Conservation (phyloP, 2,329 filamentous ascomycete genomes). For the Paecilomyces sp. region DNA sequence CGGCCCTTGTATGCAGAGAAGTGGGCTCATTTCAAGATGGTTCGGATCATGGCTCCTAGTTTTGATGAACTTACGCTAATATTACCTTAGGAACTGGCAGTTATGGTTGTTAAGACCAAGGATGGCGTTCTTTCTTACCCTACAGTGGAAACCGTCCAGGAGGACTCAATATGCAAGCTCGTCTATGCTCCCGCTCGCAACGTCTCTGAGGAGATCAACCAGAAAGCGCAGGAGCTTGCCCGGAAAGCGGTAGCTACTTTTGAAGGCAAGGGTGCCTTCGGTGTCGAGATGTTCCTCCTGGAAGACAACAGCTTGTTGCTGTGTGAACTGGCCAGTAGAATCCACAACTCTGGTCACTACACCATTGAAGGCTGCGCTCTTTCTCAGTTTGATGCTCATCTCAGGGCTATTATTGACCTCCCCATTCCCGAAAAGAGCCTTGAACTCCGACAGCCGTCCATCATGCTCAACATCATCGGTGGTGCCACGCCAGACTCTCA, state of each 20-base stretch:
- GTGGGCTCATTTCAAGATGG: conserved; percentile 73
- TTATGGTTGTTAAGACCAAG: conserved; percentile 90
- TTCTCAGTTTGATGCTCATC: conserved; percentile 87
- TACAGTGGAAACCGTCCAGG: conserved; percentile 87
- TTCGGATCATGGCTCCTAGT: conserved; percentile 9
- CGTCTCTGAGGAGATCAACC: conserved; percentile 53
- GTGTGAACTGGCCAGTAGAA: conserved; percentile 78
- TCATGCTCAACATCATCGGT: conserved; percentile 51
- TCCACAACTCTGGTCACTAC: conserved; percentile 91
- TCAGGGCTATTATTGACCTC: conserved; percentile 70
- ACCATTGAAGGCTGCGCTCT: conserved; percentile 86
- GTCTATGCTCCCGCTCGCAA: conserved; percentile 78
- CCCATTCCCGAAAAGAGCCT: conserved; percentile 51
- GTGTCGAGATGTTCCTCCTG: conserved; percentile 90
- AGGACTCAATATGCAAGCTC: conserved; percentile 91
- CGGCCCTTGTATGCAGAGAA: conserved; percentile 80
- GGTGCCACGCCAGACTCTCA: conserved; percentile 55
- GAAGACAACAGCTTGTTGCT: conserved; percentile 65
- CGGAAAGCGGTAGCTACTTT: conserved; percentile 72
- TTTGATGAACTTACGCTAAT: conserved; percentile 4
- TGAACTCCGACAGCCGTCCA: conserved; percentile 39
- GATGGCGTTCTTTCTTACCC: conserved; percentile 71
- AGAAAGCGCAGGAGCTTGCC: conserved; percentile 68
- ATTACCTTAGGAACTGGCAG: conserved; percentile 61
- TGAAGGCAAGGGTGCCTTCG: conserved; percentile 86